These are phyloP conservation scores for Wickerhamomyces bisporus DNA, from an alignment of 805 yeast genomes.

Conservation along the genomic window DNA sequence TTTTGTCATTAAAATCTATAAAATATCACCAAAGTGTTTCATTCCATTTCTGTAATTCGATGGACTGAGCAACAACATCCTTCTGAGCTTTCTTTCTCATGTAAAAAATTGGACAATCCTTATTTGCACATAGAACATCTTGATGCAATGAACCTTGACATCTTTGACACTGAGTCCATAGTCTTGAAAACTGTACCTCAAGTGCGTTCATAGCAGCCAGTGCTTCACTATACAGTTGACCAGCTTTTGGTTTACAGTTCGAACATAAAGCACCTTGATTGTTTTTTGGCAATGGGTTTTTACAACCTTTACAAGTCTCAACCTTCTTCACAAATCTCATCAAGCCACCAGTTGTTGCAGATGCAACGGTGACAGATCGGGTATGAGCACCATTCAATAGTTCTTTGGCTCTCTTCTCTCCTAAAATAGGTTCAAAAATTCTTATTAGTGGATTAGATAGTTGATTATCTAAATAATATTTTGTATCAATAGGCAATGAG, in stretches of 20 bases:
- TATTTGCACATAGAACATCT: constrained; percentile 90
- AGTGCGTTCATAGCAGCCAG: constrained; percentile 72
- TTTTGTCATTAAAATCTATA: too few relatives aligned
- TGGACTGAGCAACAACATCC: constrained; percentile 34
- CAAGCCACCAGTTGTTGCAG: constrained; percentile 62
- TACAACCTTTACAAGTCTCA: constrained; percentile 85
- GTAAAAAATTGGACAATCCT: constrained; percentile 96
- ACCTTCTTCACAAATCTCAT: constrained; percentile 90
- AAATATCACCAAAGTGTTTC: constrained; percentile 22
- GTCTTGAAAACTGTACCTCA: constrained; percentile 75
- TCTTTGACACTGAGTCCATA: constrained; percentile 98
- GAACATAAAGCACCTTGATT: constrained; percentile 75
- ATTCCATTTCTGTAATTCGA: constrained; percentile 36
- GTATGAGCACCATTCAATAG: constrained; percentile 83
- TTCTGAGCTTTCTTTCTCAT: constrained; percentile 67
- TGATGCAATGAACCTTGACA: constrained; percentile 96
- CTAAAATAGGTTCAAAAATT: constrained; percentile 92
- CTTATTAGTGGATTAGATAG: constrained; percentile 87
- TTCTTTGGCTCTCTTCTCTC: constrained; percentile 76
- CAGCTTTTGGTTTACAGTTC: constrained; percentile 68
- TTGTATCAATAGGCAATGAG: constrained; percentile 89
- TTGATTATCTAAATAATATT: constrained; percentile 89
- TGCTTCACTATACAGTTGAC: constrained; percentile 76
- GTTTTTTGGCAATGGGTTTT: constrained; percentile 58
- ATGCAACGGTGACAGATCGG: constrained; percentile 57